Evolutionary conservation across 2,329 filamentous ascomycete genomes (phyloP), one percentile per base, ranked within the genome.

Genomic region (Paecilomyces niveus): DNA sequence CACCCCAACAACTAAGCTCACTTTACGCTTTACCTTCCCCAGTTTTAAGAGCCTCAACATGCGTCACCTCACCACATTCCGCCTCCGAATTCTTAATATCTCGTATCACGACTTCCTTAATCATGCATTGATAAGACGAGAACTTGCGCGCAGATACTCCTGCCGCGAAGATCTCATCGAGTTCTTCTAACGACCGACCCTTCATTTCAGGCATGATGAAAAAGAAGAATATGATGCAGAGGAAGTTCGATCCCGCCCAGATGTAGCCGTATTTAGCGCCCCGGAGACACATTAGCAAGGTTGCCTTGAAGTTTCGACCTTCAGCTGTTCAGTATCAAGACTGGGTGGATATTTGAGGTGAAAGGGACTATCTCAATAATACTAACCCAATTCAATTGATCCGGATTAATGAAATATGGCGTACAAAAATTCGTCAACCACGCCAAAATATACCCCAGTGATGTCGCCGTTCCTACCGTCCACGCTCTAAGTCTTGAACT

Each of bases 361-460:
- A 3, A 22, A 22, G 3, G 22, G 26, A 29, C 26, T 29, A 29
- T n/a, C 15, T 45, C 18, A 33, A 26, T 10, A 18, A 3, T 31
- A 59, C 65, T 56, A 55, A 72, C 69, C 73, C 69, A 72, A 51
- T 72, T 67, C 15, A 75, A 57, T 24, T 74, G 65, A 49, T 68
- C 64, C 1, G 73, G 73, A 55, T 74, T 74, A 57, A 76, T 74
- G 24, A 75, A 74, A 57, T 74, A 76, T 15, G 73, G 73, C 5
- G 73, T 70, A 39, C 71, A 72, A 24, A 74, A 74, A 18, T 66
- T 70, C 6, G 65, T 64, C 18, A 74, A 60, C 71, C 71, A 74
- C 3, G 72, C 69, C 9, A 74, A 66, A 15, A 74, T 61, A 58
- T 74, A 74, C 0, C 70, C 70, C 26, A 74, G 55, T 4, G 68